A percentile compares a stretch with the other conserved stretches of the same genome.
Evolutionary conservation across 306 rosid species (phyloP).

Genomic region (Glycine soja): DNA sequence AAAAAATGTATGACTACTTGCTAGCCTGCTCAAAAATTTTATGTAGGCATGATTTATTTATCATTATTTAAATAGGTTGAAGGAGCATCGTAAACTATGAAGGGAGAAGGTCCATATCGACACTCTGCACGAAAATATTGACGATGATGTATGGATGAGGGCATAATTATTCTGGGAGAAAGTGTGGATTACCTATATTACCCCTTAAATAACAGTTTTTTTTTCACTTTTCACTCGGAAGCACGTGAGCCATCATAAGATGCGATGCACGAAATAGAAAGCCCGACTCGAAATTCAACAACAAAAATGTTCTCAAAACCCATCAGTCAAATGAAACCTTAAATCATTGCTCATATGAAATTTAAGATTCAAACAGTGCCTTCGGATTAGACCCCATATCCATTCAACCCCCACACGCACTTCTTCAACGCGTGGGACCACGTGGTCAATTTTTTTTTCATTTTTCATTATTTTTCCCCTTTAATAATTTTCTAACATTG

Average conservation of each 20-base stretch:
- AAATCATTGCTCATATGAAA: conserved; percentile 68
- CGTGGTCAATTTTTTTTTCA: too few species aligned
- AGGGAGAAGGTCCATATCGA: conserved; percentile 9
- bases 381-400: not conserved
- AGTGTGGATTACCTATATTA: conserved; percentile 32
- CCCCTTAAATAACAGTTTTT: conserved; percentile 23
- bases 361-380: conserved; percentile 48
- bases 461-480: too few species aligned
- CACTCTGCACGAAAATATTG: conserved; percentile 63
- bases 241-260: conserved; percentile 37
- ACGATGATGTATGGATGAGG: conserved; percentile 62
- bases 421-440: conserved; percentile 21
- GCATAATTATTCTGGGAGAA: conserved; percentile 48
- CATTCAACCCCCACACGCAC: conserved; percentile 12
- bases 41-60: too few species aligned
- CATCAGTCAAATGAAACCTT: conserved; percentile 58
- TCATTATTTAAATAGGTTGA: too few species aligned
- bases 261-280: conserved; percentile 34
- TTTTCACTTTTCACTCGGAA: not conserved
- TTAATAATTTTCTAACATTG: too few species aligned
- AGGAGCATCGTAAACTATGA: not conserved
- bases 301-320: conserved; percentile 23
- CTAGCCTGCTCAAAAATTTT: too few species aligned
- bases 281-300: conserved; percentile 43
- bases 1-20: too few species aligned